Base-by-base conservation (phyloP, 768 basidiomycete genomes). In the Xerocomellus chrysenteron region DNA sequence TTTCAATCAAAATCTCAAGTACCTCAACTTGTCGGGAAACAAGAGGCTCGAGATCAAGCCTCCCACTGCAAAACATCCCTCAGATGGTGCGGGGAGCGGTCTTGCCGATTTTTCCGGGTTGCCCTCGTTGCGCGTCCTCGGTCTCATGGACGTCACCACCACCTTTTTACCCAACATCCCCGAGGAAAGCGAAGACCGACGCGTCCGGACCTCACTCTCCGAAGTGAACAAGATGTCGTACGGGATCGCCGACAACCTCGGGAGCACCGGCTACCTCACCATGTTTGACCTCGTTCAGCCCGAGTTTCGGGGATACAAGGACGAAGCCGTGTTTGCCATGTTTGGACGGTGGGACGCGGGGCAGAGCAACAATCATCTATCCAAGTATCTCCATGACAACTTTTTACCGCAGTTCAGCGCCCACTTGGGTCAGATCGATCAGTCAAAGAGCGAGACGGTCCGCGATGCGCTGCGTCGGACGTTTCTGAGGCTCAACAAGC, bases 1-100 rank as follows among this genome's bases (percentile, higher is more conserved):
- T 69, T 97, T 94, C 80, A 99, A 98, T 70, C 84, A 86, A 61
- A 89, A 90, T 58, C 81, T 99, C 54, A 85, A 85, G 55, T 98
- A 97, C 71, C 90, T 99, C 68, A 98, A 98, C 67, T 73, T 98
- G 44, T 98, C 97, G 0, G 97, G 97, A 5, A 99, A 99, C 77
- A 96, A 97, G 70, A 85, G 91, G 11, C 80, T 99, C 5, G 93
- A 94, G 74, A 98, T 99, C 79, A 96, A 93, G 72, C 87, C 90
- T 0, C 54, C 59, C 2, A 57, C 65, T 35, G 68, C 75, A 16
- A 73, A 73, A 52, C 71, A 68, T 30, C 58, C 53, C 17, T 67
- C 62, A 2, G 62, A 58, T 1, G 63, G 58, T 58, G 51, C 67
- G 42, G 59, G 66, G 39, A 52, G 35, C 47, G 68, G 76, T 36